Evolutionary conservation across 1,284 basidiomycete species (phyloP).

Genomic region (Puccinia polysora): DNA sequence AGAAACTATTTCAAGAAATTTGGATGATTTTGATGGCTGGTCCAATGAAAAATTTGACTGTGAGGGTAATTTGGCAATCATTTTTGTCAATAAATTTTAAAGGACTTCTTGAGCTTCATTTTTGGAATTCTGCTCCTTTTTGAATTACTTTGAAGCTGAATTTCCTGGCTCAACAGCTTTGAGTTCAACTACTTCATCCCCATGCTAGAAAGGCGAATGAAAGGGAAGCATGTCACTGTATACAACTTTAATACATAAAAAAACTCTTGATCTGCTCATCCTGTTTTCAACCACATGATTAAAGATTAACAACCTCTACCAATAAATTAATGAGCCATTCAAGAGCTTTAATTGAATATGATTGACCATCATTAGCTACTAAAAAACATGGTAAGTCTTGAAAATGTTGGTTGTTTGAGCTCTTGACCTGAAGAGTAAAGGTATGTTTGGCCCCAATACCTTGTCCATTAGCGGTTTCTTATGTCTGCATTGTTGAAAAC

Average conservation of each 20-base stretch:
- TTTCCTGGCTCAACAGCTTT: constrained; percentile 35
- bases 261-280: too few species aligned
- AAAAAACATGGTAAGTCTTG: constrained; percentile 38
- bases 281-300: background rate
- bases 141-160: constrained; percentile 17
- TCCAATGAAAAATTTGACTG: constrained; percentile 42
- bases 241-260: background rate
- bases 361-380: constrained; percentile 41
- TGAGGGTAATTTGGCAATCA: constrained; percentile 41
- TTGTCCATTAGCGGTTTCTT: constrained; percentile 33
- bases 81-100: constrained; percentile 31
- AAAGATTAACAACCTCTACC: constrained; percentile 26
- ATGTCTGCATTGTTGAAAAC: constrained; percentile 39
- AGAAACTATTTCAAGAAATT: background rate
- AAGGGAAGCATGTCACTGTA: background rate
- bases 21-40: constrained; percentile 42
- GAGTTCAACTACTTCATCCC: constrained; percentile 36
- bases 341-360: constrained; percentile 39
- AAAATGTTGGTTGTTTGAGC: constrained; percentile 28
- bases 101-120: constrained; percentile 41
- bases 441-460: constrained; percentile 40
- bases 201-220: constrained; percentile 17
- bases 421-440: constrained; percentile 43
- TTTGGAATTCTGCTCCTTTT: constrained; percentile 26
- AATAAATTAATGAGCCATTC: constrained; percentile 41